Conservation (phyloP, 441 rosid genomes). For the Omphalea diandra region DNA sequence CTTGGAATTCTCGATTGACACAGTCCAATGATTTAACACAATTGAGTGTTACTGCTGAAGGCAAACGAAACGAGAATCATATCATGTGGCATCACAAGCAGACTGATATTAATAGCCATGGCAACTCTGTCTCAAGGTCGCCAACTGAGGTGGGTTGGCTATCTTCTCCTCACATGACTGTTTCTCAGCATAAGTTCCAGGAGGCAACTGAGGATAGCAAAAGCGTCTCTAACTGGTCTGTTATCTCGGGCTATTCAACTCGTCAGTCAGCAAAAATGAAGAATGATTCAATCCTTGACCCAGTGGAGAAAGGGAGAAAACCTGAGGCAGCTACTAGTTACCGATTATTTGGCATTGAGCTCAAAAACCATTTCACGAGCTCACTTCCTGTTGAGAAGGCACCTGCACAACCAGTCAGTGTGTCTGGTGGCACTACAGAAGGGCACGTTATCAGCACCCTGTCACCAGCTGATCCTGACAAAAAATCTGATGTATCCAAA, state of each 20-base stretch:
- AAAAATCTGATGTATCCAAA: conserved; percentile 48
- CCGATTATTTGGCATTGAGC: conserved; percentile 86
- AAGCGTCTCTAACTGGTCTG: conserved; percentile 33
- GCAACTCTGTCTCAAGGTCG: conserved; percentile 38
- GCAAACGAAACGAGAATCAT: conserved; percentile 46
- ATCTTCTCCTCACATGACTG: conserved; percentile 41
- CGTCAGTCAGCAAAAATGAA: conserved; percentile 38
- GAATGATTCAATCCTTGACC: conserved; percentile 36
- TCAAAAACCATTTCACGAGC: conserved; percentile 36
- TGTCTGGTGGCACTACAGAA: conserved; percentile 29
- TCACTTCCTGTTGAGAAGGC: conserved; percentile 39
- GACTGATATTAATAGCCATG: conserved; percentile 33
- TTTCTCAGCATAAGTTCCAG: conserved; percentile 36
- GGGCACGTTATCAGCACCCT: conserved; percentile 21
- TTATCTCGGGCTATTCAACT: conserved; percentile 32
- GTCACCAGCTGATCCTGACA: conserved; percentile 46
- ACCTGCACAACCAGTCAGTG: conserved; percentile 19
- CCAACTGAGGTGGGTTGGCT: conserved; percentile 50
- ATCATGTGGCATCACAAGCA: conserved; percentile 53
- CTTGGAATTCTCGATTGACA: conserved; percentile 39
- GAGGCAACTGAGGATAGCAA: conserved; percentile 44
- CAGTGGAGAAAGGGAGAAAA: conserved; percentile 37
- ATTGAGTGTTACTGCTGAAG: conserved; percentile 42
- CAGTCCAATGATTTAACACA: conserved; percentile 46
- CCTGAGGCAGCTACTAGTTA: conserved; percentile 46